These are phyloP conservation scores for Chalciporus chontae DNA, from an alignment of 768 basidiomycete genomes.

Conservation along the genomic window DNA sequence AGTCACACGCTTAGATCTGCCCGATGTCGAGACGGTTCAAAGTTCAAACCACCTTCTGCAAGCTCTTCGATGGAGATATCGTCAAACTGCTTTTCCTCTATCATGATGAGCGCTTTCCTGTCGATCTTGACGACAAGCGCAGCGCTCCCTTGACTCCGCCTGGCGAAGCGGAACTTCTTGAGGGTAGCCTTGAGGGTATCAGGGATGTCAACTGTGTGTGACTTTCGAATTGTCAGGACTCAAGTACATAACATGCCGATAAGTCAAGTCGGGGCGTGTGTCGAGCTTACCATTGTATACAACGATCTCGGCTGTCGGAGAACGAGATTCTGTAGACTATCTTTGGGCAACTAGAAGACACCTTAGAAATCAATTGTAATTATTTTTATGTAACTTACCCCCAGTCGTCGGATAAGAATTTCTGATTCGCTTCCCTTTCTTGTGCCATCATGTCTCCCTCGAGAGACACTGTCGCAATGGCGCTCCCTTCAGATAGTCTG, in stretches of 20 bases:
- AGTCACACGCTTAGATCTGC: background rate
- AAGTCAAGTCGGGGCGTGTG: background rate
- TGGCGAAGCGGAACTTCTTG: constrained; percentile 77
- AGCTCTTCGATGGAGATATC: constrained; percentile 78
- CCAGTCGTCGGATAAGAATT: background rate
- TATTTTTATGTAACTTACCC: too few species aligned
- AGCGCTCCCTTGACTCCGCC: constrained; percentile 62
- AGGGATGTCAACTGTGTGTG: constrained; percentile 79
- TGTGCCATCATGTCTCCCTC: constrained; percentile 12
- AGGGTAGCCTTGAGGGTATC: constrained; percentile 72
- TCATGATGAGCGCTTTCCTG: constrained; percentile 76
- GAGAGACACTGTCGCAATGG: too few species aligned
- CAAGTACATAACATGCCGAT: background rate
- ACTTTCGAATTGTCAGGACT: constrained; percentile 9
- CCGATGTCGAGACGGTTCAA: constrained; percentile 1
- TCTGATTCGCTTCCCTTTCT: background rate
- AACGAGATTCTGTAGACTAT: background rate
- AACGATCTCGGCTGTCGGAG: background rate
- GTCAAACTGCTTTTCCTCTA: constrained; percentile 78
- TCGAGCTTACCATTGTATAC: constrained; percentile 22
- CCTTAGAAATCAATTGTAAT: too few species aligned
- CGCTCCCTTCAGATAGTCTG: constrained; percentile 45
- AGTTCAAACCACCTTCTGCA: constrained; percentile 61
- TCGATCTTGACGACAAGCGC: constrained; percentile 90
- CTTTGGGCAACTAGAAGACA: too few species aligned